Evolutionary conservation across 1,284 basidiomycete species (phyloP), one percentile per base, ranked within the genome.

Genomic region (Apiotrichum gracile): DNA sequence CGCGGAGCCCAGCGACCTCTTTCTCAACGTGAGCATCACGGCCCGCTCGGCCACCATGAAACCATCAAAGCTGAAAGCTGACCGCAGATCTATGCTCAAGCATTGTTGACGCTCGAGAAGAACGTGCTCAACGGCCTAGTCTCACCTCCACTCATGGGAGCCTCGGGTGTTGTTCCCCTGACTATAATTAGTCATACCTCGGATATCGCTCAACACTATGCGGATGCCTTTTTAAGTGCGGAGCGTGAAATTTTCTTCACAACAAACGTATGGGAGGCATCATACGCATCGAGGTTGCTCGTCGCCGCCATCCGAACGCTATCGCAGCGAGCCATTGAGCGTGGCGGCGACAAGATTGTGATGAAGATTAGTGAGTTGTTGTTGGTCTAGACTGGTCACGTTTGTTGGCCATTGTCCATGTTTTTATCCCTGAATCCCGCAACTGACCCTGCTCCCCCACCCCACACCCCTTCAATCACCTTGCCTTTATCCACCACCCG

Each of bases 161-260:
- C 55, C 6, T 44, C 17, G 17, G 66, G 62, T 27, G 62, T 65
- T 13, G 53, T 61, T 2, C 63, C 64, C 3, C 49, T 66, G 19
- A 62, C 53, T 25, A 64, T 68, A 61, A 63, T 68, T 54, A 56
- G 54, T 12, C 61, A 64, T 31, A 63, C 65, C 25, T 55, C 63
- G 2, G 65, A 66, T 46, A 67, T 68, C 49, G 65, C 64, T n/a
- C 53, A 63, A 45, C 66, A 68, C 49, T 55, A 65, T 40, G 63
- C 63, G 12, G 59, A 66, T 42, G 26, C 67, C 7, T 64, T 68
- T 31, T 58, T 64, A 12, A 40, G 51, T 27, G 63, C 65, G 5
- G 55, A 64, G 37, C 54, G 52, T 12, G 65, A 66, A 54, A 55
- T 68, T 26, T 62, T 68, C 58, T 50, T 68, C 12, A 62, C 66